These are phyloP conservation scores for Saccharum spontaneum DNA, from an alignment of 176 grass and related monocot species.

Conservation along the genomic window DNA sequence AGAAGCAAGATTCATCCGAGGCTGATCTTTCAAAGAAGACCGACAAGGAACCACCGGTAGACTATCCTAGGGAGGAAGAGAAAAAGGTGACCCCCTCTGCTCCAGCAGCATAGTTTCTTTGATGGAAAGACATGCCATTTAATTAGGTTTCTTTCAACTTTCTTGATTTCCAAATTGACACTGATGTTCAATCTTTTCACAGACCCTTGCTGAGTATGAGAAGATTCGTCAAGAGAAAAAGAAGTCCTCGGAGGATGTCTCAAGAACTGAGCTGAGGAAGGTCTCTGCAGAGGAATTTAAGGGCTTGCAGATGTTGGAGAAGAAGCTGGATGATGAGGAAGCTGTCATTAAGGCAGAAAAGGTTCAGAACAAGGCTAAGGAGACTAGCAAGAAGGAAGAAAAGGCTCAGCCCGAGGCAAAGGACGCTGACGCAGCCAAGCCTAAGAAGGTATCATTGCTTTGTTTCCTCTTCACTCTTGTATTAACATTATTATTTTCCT, in stretches of 20 bases:
- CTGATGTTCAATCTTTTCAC: not conserved
- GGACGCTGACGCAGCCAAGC: not conserved
- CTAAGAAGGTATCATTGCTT: not conserved
- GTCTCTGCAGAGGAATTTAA: slow-evolving; percentile 26
- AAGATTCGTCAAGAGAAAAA: slow-evolving; percentile 40
- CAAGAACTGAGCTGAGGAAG: slow-evolving; percentile 22
- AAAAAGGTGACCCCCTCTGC: not conserved
- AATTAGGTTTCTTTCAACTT: not conserved
- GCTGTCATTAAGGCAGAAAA: slow-evolving; percentile 25
- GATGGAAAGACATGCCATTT: not conserved
- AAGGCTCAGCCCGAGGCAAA: not conserved
- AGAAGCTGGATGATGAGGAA: slow-evolving; percentile 41
- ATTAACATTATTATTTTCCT: too few species aligned
- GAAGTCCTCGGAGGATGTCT: slow-evolving; percentile 2
- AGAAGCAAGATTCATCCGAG: slow-evolving; percentile 15
- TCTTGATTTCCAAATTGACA: not conserved
- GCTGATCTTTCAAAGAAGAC: not conserved
- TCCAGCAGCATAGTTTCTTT: not conserved
- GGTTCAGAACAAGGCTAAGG: slow-evolving; percentile 5
- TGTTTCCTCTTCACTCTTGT: not conserved
- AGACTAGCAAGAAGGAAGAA: not conserved
- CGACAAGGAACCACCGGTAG: not conserved
- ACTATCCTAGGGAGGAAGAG: not conserved
- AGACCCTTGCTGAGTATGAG: slow-evolving; percentile 60
- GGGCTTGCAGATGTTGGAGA: slow-evolving; percentile 24